These are phyloP conservation scores for Ophiostoma populinum DNA, from an alignment of 2,329 filamentous ascomycete genomes.

Conservation along the genomic window DNA sequence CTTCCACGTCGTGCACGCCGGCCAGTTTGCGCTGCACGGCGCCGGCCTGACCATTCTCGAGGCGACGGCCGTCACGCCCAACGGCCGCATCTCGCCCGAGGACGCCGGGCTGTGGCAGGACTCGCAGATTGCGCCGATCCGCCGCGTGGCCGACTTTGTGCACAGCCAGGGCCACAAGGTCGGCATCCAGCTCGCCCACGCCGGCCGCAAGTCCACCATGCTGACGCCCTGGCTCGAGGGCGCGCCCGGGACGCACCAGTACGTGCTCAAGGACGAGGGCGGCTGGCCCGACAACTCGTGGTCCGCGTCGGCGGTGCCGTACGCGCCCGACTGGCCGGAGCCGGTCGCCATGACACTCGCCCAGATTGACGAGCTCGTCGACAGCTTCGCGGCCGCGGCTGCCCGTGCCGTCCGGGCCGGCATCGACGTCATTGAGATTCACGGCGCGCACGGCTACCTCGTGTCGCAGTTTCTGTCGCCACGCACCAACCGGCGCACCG, in stretches of 20 bases:
- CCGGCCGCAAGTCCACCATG: slow-evolving; percentile 51
- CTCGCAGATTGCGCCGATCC: slow-evolving; percentile 56
- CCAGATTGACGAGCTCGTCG: slow-evolving; percentile 50
- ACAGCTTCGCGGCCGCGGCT: slow-evolving; percentile 40
- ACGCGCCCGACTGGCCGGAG: slow-evolving; percentile 37
- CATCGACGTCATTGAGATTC: slow-evolving; percentile 58
- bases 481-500: slow-evolving; percentile 40
- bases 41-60: slow-evolving; percentile 60
- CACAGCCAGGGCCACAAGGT: slow-evolving; percentile 64
- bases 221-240: slow-evolving; percentile 42
- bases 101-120: slow-evolving; percentile 74
- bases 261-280: slow-evolving; percentile 33
- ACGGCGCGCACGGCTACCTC: slow-evolving; percentile 49
- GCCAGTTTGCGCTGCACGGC: slow-evolving; percentile 60
- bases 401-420: slow-evolving; percentile 49
- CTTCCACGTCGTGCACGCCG: slow-evolving; percentile 71
- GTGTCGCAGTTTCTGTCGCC: slow-evolving; percentile 47
- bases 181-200: slow-evolving; percentile 68
- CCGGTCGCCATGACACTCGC: slow-evolving; percentile 51
- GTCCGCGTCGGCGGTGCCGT: slow-evolving; percentile 36
- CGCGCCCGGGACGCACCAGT: slow-evolving; percentile 28
- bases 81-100: slow-evolving; percentile 70
- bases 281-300: slow-evolving; percentile 42
- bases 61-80: slow-evolving; percentile 55
- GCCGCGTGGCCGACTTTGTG: slow-evolving; percentile 56